A percentile compares a stretch with the other conserved stretches of the same genome.
Conservation (phyloP, 805 yeast species). For the Metschnikowia cerradonensis region DNA sequence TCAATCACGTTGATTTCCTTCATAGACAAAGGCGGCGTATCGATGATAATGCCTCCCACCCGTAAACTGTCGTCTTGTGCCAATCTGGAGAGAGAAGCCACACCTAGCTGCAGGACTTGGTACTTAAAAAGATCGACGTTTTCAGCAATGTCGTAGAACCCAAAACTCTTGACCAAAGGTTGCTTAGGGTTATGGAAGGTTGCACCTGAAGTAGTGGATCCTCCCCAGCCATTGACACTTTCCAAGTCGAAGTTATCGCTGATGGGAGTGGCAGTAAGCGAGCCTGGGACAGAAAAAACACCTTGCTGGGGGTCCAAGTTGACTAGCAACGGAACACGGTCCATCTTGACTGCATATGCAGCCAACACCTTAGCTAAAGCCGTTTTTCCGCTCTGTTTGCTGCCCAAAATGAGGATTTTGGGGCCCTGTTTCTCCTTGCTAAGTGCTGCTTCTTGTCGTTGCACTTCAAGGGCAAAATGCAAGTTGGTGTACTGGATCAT, state of each 20-base stretch:
- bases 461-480: constrained; percentile 70
- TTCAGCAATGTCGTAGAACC: constrained; percentile 55
- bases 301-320: constrained; percentile 76
- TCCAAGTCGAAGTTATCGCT: constrained; percentile 79
- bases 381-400: constrained; percentile 73
- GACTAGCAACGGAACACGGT: constrained; percentile 62
- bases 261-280: constrained; percentile 76
- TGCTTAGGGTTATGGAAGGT: constrained; percentile 80
- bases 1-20: constrained; percentile 52
- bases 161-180: constrained; percentile 80
- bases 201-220: constrained; percentile 67
- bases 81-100: constrained; percentile 45
- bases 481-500: constrained; percentile 62
- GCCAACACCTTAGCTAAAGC: constrained; percentile 62
- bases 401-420: constrained; percentile 71
- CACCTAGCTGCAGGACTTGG: constrained; percentile 46
- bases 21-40: constrained; percentile 62
- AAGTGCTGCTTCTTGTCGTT: constrained; percentile 31
- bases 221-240: constrained; percentile 67
- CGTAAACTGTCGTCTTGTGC: constrained; percentile 44
- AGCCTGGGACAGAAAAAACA: constrained; percentile 75
- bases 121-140: constrained; percentile 56
- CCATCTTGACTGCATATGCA: constrained; percentile 74
- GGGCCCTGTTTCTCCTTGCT: constrained; percentile 43
- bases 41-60: constrained; percentile 62